Evolutionary conservation across 139 green algal species (phyloP), one percentile per base, ranked within the genome.

Genomic region (Coelastrella sp.): DNA sequence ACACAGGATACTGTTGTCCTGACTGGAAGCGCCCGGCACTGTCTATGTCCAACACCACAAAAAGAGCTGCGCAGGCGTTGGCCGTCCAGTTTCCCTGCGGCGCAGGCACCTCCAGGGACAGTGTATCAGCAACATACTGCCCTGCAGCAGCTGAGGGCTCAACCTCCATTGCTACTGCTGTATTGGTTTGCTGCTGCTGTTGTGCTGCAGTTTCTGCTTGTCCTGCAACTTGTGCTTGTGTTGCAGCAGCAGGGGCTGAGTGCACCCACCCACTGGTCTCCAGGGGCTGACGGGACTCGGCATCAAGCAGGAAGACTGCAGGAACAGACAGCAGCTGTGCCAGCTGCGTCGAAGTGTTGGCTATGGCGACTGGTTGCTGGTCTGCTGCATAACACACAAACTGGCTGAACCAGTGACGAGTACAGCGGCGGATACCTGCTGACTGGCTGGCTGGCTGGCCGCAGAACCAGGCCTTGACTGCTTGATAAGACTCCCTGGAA

Each of bases 331-430:
- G 75, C 35, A 82, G 19, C 35, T 82, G 23, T 30, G 75, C 75
- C 53, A 82, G 37, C 53, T 82, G 75, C 15, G 11, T 25, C n/a
- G 34, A 25, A 5, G 21, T 82, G 53, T n/a, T 35, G 8, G 75
- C 75, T n/a, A 82, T 51, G 35, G 75, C 75, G 4, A 82, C 53
- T 19, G 75, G 75, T 37, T 82, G 51, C 75, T 51, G 15, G 35
- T 71, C 53, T 23, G 51, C 19, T 40, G 75, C 51, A 53, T 69
- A 82, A 23, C 21, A 37, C 11, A 69, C 34, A 15, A 59, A 82
- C 23, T 38, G 75, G 53, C 75, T 53, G 37, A 82, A 82, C 53
- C 75, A 82, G 35, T 82, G 53, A 13, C 27, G 51, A n/a, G 51
- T 4, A 27, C 75, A 82, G 53, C 72, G 48, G 5, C 30, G 17